Conservation (phyloP, 2,329 filamentous ascomycete genomes). For the Nigrograna mackinnonii region DNA sequence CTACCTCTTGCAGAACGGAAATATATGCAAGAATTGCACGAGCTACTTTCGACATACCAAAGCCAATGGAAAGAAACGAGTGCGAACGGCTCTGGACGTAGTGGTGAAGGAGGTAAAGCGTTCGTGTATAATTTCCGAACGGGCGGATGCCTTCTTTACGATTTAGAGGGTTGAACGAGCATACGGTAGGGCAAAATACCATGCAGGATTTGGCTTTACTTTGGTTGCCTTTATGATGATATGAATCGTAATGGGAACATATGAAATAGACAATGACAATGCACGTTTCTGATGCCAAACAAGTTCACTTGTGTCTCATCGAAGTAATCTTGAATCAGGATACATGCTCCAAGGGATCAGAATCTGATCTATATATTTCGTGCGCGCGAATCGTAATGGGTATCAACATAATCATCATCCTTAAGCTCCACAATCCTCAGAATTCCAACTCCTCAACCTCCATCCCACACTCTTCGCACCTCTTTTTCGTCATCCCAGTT, state of each 20-base stretch:
- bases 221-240: no score
- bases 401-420: no score
- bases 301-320: no score
- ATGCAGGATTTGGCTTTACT: no score
- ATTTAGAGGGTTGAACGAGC: conserved; percentile 62
- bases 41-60: conserved; percentile 69
- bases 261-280: no score
- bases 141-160: conserved; percentile 82
- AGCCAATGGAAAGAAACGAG: conserved; percentile 55
- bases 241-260: no score
- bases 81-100: conserved; percentile 41
- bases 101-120: conserved; percentile 64
- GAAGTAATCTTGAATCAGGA: no score
- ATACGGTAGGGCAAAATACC: no score
- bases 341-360: no score
- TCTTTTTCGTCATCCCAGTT: conserved; percentile 79
- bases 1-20: conserved; percentile 77
- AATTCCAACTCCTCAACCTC: conserved; percentile 69
- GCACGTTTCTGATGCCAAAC: no score
- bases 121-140: conserved; percentile 94
- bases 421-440: conserved; percentile 37
- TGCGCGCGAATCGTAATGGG: no score
- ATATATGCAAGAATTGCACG: conserved; percentile 82
- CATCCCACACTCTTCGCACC: conserved; percentile 67
- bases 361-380: no score